Evolutionary conservation across 306 rosid species (phyloP), one percentile per base, ranked within the genome.

Genomic region (Malus asiatica): DNA sequence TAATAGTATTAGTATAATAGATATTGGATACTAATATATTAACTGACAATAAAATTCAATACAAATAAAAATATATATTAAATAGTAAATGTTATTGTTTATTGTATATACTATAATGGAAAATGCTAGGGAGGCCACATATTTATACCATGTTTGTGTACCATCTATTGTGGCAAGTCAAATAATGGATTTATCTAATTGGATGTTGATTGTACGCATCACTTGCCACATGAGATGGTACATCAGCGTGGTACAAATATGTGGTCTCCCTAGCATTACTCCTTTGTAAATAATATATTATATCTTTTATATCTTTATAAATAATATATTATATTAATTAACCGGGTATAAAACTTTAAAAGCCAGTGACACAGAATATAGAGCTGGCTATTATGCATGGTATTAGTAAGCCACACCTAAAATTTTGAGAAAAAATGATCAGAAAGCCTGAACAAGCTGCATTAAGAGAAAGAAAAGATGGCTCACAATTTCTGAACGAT

Each of bases 401-500:
- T 35, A 9, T 8, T 15, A 2, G 55, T 48, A 58, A 22, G 53
- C 25, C 13, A 19, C 53, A 55, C 18, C 27, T n/a, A 29, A 55
- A 77, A 30, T 20, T 20, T 59, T 44, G 10, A n/a, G 35, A 40
- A 5, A 61, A 22, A 61, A 22, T 27, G 8, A 52, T 51, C 75
- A 30, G 22, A 52, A 27, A 29, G 7, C 60, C 19, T 29, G 63
- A 71, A 12, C 9, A 29, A 32, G 11, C 64, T 51, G 27, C 64
- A 53, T 71, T 30, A 11, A 29, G 30, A 35, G 64, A 53, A 48
- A 27, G 2, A 11, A 16, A 62, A 30, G 9, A 64, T 66, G 59
- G 77, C 98, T 90, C 79, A 96, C 99, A 10, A 96, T 87, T 89
- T 96, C 99, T 58, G 99, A 88, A 65, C 99, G 99, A 71, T 92